Evolutionary conservation across 331 rosid species (phyloP), one percentile per base, ranked within the genome.

Genomic region (Malus hybrid): DNA sequence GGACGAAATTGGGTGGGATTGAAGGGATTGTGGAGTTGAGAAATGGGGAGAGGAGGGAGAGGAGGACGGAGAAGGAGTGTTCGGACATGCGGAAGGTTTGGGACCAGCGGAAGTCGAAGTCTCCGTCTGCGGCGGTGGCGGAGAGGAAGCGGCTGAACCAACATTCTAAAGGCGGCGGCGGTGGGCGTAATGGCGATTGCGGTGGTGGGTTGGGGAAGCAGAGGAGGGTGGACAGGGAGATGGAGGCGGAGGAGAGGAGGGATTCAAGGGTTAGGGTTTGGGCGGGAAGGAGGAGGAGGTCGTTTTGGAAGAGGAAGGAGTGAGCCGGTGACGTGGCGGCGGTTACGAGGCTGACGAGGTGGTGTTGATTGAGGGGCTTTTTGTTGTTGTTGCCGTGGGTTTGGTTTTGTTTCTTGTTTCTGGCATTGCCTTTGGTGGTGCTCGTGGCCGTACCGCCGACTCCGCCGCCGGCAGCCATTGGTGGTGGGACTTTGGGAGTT

Each of bases 71-170:
- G 85, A 90, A 93, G 5, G 91, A 79, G 7, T 87, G 76, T 22
- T 79, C 82, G 2, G 91, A 85, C 84, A 93, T 85, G 69, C 90
- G 90, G 76, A 93, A 89, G 8, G 87, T 70, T 34, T 80, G 67
- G 67, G 77, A 70, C 97, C 98, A 93, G 3, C 20, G 85, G 28
- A 86, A 80, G 52, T 85, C 86, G 79, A 12, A 31, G 68, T 24
- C 33, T 14, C 76, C 15, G 65, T 32, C 32, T 70, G 78, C 65
- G 18, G 59, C 76, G 29, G 78, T 14, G 73, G 80, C 72, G 70
- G 86, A 84, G 55, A 88, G 86, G 84, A 90, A 85, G 56, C 90
- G 96, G 76, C 71, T 78, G 86, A 87, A 86, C 93, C 96, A 92
- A 83, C 85, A 87, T 68, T 81, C 72, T 6, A 7, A 65, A 1